These are phyloP conservation scores for Drosera capensis DNA, from an alignment of 148 eudicot genomes.

Conservation along the genomic window DNA sequence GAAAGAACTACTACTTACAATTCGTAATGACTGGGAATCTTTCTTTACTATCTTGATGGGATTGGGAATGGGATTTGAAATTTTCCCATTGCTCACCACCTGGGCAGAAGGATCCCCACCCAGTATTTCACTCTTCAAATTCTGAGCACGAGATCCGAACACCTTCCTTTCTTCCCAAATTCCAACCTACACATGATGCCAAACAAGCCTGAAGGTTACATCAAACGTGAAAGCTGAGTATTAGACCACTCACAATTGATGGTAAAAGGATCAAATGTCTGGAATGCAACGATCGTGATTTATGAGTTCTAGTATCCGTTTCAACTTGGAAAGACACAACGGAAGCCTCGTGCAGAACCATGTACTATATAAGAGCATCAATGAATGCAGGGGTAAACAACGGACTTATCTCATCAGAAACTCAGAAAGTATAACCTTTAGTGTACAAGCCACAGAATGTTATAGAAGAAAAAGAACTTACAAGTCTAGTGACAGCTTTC, in stretches of 20 bases:
- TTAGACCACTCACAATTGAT: neutral
- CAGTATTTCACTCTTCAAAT: conserved; percentile 66
- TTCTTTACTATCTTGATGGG: conserved; percentile 76
- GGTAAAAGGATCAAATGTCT: no score
- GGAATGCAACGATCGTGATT: no score
- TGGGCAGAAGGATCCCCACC: conserved; percentile 38
- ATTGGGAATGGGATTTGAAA: conserved; percentile 51
- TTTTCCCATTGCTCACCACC: conserved; percentile 41
- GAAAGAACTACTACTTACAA: conserved; percentile 37
- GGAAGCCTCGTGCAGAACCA: no score
- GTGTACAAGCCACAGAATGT: neutral
- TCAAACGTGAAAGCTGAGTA: neutral
- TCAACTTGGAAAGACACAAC: no score
- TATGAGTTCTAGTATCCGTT: no score
- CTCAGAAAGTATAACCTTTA: neutral
- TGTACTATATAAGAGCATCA: neutral
- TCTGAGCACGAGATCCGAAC: conserved; percentile 89
- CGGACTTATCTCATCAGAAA: no score
- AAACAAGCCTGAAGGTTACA: neutral
- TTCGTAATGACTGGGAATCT: conserved; percentile 70
- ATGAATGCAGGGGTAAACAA: no score
- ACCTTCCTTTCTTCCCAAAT: conserved; percentile 96
- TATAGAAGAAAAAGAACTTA: conserved; percentile 16
- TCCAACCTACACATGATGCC: conserved; percentile 33
- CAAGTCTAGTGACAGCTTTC: conserved; percentile 75